Base-by-base conservation (phyloP, 2,329 filamentous ascomycete species). In the Fusarium lyarnte region DNA sequence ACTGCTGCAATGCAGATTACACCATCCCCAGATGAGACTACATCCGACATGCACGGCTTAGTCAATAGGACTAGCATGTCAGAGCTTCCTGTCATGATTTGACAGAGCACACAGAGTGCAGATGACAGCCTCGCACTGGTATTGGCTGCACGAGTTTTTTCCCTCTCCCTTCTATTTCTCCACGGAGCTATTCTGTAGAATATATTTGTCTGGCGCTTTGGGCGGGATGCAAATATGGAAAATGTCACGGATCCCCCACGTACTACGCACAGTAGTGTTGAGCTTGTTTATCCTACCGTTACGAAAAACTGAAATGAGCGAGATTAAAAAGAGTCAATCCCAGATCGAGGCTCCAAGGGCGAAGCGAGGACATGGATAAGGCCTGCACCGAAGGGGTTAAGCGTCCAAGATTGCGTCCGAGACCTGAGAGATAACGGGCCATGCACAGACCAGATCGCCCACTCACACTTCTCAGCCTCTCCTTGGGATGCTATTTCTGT, bases 391-490 rank as follows among this genome's bases (percentile, higher is more conserved):
- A 47, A 29, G 2, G 8, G 31, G 65, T 29, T 49, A 69, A 69
- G 66, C 29, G 46, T 23, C 25, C 3, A 17, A 46, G 58, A 63
- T 59, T 51, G 51, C 47, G 23, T 49, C 43, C 53, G 33, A 52
- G 36, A 36, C 36, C 51, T 68, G 25, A 61, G 45, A 74, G 71
- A 74, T 74, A 74, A 74, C 70, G 59, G 51, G 47, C 41, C 35
- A 41, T 49, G 71, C 71, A 74, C 71, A 70, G 71, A 59, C 71
- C 67, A 74, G 43, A 59, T 67, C 69, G 54, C 54, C 66, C 63
- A 73, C 70, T 61, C 70, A 70, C 70, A 72, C 66, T 60, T 36
- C 25, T 57, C 59, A 63, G 52, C 52, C 61, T 53, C 52, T 45
- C 52, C 27, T 29, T 33, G 4, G 35, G 25, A 23, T 42, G 51